Evolutionary conservation across 352 stramenopile genomes (phyloP).

Genomic region (Halophytophthora batemanensis): DNA sequence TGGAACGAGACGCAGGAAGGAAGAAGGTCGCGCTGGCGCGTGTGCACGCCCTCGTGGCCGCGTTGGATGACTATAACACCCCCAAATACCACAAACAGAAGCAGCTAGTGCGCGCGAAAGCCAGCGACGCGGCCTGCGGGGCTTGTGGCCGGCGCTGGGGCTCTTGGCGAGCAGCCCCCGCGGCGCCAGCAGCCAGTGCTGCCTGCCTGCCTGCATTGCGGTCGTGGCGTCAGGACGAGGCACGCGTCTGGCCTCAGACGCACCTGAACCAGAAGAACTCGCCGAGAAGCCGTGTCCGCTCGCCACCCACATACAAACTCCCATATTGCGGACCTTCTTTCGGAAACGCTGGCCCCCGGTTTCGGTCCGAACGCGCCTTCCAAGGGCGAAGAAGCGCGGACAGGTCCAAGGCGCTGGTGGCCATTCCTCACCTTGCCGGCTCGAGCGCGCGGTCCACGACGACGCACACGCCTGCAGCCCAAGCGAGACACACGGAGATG

Average conservation of each 20-base stretch:
- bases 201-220: too few species aligned
- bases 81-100: background rate
- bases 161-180: too few species aligned
- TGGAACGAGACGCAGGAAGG: background rate
- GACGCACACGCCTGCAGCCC: too few species aligned
- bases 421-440: background rate
- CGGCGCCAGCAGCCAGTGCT: too few species aligned
- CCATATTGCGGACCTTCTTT: background rate
- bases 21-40: background rate
- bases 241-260: background rate
- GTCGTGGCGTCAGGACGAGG: too few species aligned
- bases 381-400: too few species aligned
- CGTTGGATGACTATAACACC: background rate
- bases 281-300: background rate
- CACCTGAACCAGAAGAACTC: conserved; percentile 1
- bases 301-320: background rate
- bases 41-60: too few species aligned
- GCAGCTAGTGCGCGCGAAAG: background rate
- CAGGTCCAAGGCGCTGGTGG: background rate
- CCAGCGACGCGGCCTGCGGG: too few species aligned
- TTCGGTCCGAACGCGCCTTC: background rate
- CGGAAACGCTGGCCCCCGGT: background rate
- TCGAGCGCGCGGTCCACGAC: background rate
- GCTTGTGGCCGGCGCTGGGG: too few species aligned
- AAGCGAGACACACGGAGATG: too few species aligned